Evolutionary conservation across 225 moss, liverwort and hornwort species (phyloP).

Genomic region (Straminergon stramineum): DNA sequence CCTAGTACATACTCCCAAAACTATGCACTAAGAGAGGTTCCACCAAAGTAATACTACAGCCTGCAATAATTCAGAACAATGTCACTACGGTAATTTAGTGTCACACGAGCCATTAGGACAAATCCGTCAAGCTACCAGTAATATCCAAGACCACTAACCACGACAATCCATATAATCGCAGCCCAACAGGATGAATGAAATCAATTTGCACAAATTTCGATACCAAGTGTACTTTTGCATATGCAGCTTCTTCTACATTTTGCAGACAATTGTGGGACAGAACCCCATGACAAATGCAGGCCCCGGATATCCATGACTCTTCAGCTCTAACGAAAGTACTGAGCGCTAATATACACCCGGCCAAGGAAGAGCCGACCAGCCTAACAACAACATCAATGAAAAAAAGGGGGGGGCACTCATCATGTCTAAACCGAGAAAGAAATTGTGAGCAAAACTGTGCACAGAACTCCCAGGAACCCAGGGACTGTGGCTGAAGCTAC

Average conservation of each 20-base stretch:
- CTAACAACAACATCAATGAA: constrained; percentile 50
- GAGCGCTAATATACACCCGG: constrained; percentile 94
- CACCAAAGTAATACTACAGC: too few relatives aligned
- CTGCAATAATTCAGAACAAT: not conserved
- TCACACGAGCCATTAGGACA: not conserved
- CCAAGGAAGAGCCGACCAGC: constrained; percentile 85
- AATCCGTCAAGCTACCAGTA: not conserved
- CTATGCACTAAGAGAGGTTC: too few relatives aligned
- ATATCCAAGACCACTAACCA: too few relatives aligned
- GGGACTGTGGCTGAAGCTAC: constrained; percentile 45
- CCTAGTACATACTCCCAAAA: too few relatives aligned
- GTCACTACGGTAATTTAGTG: not conserved
- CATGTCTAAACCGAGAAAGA: constrained; percentile 47
- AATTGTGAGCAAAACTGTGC: constrained; percentile 81
- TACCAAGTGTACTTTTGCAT: constrained; percentile 44
- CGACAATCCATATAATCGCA: not conserved
- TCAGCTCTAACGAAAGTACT: constrained; percentile 7
- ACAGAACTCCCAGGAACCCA: constrained; percentile 14
- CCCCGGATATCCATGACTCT: constrained; percentile 17
- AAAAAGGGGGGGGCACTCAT: constrained; percentile 41
- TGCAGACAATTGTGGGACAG: constrained; percentile 14
- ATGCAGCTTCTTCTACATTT: constrained; percentile 38
- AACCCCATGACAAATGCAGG: constrained; percentile 22
- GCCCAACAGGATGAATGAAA: not conserved
- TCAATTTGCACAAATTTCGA: constrained; percentile 7